phyloP scores from a whole-genome alignment of 2,329 filamentous ascomycete species.

The Aspergillus ochraceoroseus region DNA sequence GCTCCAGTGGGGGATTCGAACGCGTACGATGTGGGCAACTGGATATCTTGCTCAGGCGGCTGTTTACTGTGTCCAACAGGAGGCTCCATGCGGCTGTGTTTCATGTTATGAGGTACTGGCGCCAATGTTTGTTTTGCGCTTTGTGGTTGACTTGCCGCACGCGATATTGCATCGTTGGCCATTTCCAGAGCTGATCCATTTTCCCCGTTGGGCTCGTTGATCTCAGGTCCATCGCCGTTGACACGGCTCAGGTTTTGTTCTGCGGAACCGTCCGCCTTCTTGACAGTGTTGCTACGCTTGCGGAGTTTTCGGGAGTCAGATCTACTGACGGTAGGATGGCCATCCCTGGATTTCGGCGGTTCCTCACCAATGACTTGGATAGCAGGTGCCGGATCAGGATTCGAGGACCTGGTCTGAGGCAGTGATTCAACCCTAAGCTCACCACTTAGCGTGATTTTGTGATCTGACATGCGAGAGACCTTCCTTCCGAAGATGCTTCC shows the following conservation, averaged over 20 bases:
- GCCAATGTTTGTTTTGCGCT: constrained; percentile 33
- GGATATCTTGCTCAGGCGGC: constrained; percentile 40
- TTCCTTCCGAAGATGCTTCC: constrained; percentile 72
- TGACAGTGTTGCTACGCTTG: constrained; percentile 32
- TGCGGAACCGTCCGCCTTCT: constrained; percentile 23
- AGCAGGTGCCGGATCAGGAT: constrained; percentile 55
- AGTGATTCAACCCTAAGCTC: constrained; percentile 22
- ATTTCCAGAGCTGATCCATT: background rate
- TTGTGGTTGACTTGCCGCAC: constrained; percentile 19
- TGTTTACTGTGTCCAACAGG: constrained; percentile 42
- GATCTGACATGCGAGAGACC: constrained; percentile 44
- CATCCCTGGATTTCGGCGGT: constrained; percentile 26
- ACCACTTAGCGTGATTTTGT: constrained; percentile 42
- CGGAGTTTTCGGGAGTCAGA: constrained; percentile 35
- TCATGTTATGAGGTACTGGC: constrained; percentile 37
- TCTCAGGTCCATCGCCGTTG: constrained; percentile 20
- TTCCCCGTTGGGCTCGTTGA: background rate
- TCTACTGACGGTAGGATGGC: constrained; percentile 25
- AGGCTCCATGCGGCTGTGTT: constrained; percentile 31
- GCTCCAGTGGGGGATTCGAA: constrained; percentile 40
- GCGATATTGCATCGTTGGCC: constrained; percentile 1
- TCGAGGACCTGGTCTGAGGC: constrained; percentile 23
- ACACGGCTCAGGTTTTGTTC: constrained; percentile 23
- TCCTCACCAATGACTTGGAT: constrained; percentile 72
- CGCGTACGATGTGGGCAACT: constrained; percentile 34